Evolutionary conservation across 2,329 filamentous ascomycete species (phyloP).

Genomic region (Venturiaceae sp.): DNA sequence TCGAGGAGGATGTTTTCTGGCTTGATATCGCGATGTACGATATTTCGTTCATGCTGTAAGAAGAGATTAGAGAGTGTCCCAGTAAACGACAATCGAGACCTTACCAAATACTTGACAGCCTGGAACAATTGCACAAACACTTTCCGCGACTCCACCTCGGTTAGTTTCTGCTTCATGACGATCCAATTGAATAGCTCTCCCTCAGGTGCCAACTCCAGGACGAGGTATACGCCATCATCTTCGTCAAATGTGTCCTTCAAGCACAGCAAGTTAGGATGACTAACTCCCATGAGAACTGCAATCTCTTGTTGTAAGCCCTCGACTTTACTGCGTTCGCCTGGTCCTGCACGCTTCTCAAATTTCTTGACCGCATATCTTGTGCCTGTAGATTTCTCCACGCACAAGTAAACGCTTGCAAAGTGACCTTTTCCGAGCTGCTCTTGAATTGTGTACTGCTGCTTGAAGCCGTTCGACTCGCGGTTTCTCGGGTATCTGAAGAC

Average conservation of each 20-base stretch:
- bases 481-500: constrained; percentile 82
- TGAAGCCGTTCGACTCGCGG: constrained; percentile 65
- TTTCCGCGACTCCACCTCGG: constrained; percentile 73
- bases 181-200: constrained; percentile 96
- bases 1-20: constrained; percentile 90
- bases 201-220: constrained; percentile 82
- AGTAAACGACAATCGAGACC: constrained; percentile 19
- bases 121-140: constrained; percentile 88
- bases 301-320: constrained; percentile 92
- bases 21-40: constrained; percentile 96
- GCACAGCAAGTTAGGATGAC: constrained; percentile 85
- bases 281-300: constrained; percentile 92
- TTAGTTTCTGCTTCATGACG: constrained; percentile 79
- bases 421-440: constrained; percentile 89
- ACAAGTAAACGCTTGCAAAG: constrained; percentile 88
- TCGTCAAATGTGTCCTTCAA: constrained; percentile 95
- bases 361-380: constrained; percentile 86
- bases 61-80: constrained; percentile 17
- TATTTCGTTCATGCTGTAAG: constrained; percentile 81
- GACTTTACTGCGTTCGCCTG: constrained; percentile 72
- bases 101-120: constrained; percentile 87
- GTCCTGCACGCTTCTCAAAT: constrained; percentile 76
- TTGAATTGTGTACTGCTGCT: constrained; percentile 74
- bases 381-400: constrained; percentile 76
- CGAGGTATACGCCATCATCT: constrained; percentile 77